phyloP scores from a whole-genome alignment of 1,139 yeast species.

The Kodamaea sp. region DNA sequence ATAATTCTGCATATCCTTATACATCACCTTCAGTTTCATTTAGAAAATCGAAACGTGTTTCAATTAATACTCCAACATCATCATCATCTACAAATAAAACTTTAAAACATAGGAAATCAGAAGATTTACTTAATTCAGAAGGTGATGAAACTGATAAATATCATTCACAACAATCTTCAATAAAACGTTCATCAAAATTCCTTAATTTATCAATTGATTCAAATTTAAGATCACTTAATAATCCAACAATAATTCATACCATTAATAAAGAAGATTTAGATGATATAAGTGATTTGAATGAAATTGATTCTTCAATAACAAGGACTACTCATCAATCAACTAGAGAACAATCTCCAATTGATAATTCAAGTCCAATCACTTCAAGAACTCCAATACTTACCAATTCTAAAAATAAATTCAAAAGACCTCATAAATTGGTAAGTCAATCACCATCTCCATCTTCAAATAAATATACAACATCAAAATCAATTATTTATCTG shows the following conservation, averaged over 20 bases:
- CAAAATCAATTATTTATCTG: conserved; percentile 10
- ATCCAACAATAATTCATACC: conserved; percentile 4
- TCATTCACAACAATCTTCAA: conserved; percentile 27
- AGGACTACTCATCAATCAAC: conserved; percentile 7
- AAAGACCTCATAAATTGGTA: conserved; percentile 46
- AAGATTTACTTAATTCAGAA: conserved; percentile 10
- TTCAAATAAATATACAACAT: conserved; percentile 13
- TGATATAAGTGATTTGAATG: conserved; percentile 27
- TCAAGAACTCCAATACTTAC: conserved; percentile 14
- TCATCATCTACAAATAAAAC: conserved; percentile 1
- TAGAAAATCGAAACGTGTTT: conserved; percentile 1
- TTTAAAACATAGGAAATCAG: conserved; percentile 8
- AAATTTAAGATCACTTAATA: conserved; percentile 14
- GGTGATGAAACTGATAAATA: conserved; percentile 18
- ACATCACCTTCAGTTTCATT: conserved; percentile 4
- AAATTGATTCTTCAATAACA: conserved; percentile 22
- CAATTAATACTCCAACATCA: conserved; percentile 3
- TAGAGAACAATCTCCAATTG: conserved; percentile 20
- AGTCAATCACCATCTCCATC: conserved; percentile 47
- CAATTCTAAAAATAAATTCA: conserved; percentile 32
- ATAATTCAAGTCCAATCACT: conserved; percentile 17
- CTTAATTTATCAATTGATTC: conserved; percentile 46
- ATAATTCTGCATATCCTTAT: conserved; percentile 1
- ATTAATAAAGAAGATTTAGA: conserved; percentile 21
- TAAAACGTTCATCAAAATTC: conserved; percentile 46